Conservation (phyloP, 257 asterid genomes). For the Echites panduratus region DNA sequence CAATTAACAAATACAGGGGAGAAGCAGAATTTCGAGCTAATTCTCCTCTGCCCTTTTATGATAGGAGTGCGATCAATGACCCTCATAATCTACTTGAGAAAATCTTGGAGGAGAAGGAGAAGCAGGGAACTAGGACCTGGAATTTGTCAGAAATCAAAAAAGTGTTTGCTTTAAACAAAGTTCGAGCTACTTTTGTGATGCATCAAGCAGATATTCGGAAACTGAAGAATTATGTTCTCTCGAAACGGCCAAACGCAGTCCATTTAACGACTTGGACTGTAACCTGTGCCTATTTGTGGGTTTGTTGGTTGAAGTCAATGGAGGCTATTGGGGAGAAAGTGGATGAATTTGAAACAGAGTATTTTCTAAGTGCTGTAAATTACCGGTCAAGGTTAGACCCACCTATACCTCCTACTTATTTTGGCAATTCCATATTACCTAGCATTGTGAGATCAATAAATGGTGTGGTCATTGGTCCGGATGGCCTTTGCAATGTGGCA, state of each 20-base stretch:
- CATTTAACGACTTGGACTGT: slow-evolving; percentile 16
- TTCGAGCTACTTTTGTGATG: slow-evolving; percentile 24
- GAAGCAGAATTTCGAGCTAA: slow-evolving; percentile 3
- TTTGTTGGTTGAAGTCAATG: slow-evolving; percentile 19
- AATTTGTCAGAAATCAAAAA: slow-evolving; percentile 18
- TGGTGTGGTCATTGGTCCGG: slow-evolving; percentile 7
- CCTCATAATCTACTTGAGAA: slow-evolving; percentile 22
- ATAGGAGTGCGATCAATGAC: slow-evolving; percentile 33
- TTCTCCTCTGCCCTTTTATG: slow-evolving; percentile 28
- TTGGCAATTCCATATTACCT: slow-evolving; percentile 18
- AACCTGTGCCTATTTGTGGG: slow-evolving; percentile 23
- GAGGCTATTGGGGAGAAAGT: slow-evolving; percentile 1
- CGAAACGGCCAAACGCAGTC: neutral
- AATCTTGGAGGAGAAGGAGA: slow-evolving; percentile 20
- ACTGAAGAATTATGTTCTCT: slow-evolving; percentile 10
- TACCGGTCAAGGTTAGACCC: slow-evolving; percentile 21
- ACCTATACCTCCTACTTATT: slow-evolving; percentile 17
- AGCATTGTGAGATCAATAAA: neutral
- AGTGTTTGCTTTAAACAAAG: slow-evolving; percentile 24
- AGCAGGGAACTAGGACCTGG: slow-evolving; percentile 13
- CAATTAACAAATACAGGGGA: slow-evolving; percentile 6
- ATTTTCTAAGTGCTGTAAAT: slow-evolving; percentile 12
- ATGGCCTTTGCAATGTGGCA: slow-evolving; percentile 18
- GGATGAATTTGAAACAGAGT: slow-evolving; percentile 10
- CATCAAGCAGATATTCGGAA: neutral